Evolutionary conservation across 208 protist species (phyloP), one percentile per base, ranked within the genome.

Genomic region (Trypanosoma brucei): DNA sequence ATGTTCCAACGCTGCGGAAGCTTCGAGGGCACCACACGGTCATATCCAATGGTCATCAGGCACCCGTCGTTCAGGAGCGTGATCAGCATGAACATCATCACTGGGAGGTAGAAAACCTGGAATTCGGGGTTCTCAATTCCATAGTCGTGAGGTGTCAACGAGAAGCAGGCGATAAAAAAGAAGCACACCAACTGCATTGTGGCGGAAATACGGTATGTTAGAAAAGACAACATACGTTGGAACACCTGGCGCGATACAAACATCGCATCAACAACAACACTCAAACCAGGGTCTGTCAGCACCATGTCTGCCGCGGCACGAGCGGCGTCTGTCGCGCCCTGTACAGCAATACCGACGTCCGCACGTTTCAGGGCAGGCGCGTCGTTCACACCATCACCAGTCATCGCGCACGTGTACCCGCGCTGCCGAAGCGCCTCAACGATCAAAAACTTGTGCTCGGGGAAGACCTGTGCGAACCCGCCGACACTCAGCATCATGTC

Each of bases 351-450:
- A 53, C 95, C 95, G 58, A 98, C 91, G 81, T 98, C 83, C n/a
- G 97, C 91, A 53, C 86, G 81, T 78, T 98, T 98, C 54, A 98
- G 68, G 14, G 97, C 94, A 45, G 96, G 96, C 30, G 95, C 87
- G 73, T 98, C 97, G 78, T 98, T 98, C 3, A 98, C 93, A 59
- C 97, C 97, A 81, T 99, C 97, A 61, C 97, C 97, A 52, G 95
- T 98, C 96, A 98, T 98, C 59, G 94, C 96, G 37, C 91, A 85
- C 31, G 93, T 88, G 74, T 93, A 91, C 35, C 88, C 85, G 22
- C 76, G 68, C 59, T 94, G 78, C 60, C 97, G 92, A 49, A 98
- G 83, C 30, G 83, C 68, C 68, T 95, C 76, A 3, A 98, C 94
- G 75, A 98, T 97, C 38, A 94, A 76, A 68, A 91, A 97, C 73